Evolutionary conservation across 495 filamentous ascomycete species (phyloP).

Genomic region (Lophium mytilinum): DNA sequence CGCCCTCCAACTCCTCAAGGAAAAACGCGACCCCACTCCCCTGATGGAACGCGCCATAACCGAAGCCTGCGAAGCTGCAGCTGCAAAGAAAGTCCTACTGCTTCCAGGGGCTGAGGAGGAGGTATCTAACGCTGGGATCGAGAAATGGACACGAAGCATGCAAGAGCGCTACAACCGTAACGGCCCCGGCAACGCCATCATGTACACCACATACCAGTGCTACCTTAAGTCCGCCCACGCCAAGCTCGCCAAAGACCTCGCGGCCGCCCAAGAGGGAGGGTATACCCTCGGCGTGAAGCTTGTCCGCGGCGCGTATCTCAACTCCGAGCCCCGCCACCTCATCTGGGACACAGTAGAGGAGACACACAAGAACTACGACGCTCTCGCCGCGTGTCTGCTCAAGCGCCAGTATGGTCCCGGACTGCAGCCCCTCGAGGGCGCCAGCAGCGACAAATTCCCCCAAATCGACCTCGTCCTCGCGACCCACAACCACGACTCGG

Average conservation of each 20-base stretch:
- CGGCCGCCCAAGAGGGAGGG: slow-evolving; percentile 52
- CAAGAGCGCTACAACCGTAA: slow-evolving; percentile 69
- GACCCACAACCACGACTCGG: slow-evolving; percentile 83
- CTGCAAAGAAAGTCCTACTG: slow-evolving; percentile 60
- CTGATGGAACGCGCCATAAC: slow-evolving; percentile 48
- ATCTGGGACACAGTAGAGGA: slow-evolving; percentile 75
- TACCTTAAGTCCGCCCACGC: slow-evolving; percentile 68
- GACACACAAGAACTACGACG: slow-evolving; percentile 64
- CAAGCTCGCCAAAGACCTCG: slow-evolving; percentile 59
- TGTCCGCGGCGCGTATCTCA: slow-evolving; percentile 85
- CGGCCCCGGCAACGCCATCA: slow-evolving; percentile 43
- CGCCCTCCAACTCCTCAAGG: slow-evolving; percentile 55
- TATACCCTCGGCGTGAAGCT: slow-evolving; percentile 86
- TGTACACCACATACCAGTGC: slow-evolving; percentile 75
- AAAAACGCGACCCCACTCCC: slow-evolving; percentile 18
- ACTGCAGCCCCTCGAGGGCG: slow-evolving; percentile 36
- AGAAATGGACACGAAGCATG: slow-evolving; percentile 73
- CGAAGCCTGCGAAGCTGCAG: slow-evolving; percentile 68
- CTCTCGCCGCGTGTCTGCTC: slow-evolving; percentile 50
- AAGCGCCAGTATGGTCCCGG: slow-evolving; percentile 41
- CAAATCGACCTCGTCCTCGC: slow-evolving; percentile 68
- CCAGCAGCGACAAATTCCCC: slow-evolving; percentile 44
- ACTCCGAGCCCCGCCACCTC: slow-evolving; percentile 65
- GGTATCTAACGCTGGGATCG: slow-evolving; percentile 71
- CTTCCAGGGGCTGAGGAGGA: slow-evolving; percentile 87